Percentiles rank a stretch among this genome's conserved stretches.
Evolutionary conservation across 768 basidiomycete genomes (phyloP).

Genomic region (Mrakia frigida): DNA sequence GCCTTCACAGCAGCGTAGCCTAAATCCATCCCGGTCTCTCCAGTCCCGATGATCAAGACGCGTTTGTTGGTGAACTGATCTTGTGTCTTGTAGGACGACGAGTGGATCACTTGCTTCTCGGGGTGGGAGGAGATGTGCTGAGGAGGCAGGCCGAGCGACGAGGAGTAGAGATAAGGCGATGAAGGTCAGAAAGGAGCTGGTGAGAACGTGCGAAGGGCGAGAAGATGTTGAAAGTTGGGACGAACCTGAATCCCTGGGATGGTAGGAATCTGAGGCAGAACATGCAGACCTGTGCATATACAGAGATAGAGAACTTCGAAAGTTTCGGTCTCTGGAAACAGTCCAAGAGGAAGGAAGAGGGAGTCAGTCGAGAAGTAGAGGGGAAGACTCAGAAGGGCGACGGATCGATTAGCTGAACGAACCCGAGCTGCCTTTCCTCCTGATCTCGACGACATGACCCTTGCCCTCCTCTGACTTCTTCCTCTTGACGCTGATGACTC

Average conservation of each 20-base stretch:
- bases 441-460: conserved; percentile 45
- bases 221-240: not conserved
- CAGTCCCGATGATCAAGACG: conserved; percentile 57
- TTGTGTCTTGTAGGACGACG: conserved; percentile 52
- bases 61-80: conserved; percentile 49
- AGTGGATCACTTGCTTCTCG: conserved; percentile 48
- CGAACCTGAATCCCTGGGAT: conserved; percentile 51
- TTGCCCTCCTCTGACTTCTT: conserved; percentile 33
- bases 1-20: conserved; percentile 50
- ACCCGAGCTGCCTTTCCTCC: not conserved
- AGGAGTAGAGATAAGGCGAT: no score
- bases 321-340: not conserved
- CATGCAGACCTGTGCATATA: conserved; percentile 31
- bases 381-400: not conserved
- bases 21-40: conserved; percentile 62
- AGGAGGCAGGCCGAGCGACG: no score
- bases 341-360: not conserved
- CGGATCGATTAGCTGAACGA: not conserved
- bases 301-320: conserved; percentile 20
- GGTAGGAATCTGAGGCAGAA: conserved; percentile 49
- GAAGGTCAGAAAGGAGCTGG: not conserved
- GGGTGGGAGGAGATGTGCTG: conserved; percentile 27
- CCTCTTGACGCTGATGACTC: conserved; percentile 48
- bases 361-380: not conserved
- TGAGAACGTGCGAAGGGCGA: not conserved